Evolutionary conservation across 2,329 filamentous ascomycete genomes (phyloP), one percentile per base, ranked within the genome.

Genomic region (Akanthomyces muscarius): DNA sequence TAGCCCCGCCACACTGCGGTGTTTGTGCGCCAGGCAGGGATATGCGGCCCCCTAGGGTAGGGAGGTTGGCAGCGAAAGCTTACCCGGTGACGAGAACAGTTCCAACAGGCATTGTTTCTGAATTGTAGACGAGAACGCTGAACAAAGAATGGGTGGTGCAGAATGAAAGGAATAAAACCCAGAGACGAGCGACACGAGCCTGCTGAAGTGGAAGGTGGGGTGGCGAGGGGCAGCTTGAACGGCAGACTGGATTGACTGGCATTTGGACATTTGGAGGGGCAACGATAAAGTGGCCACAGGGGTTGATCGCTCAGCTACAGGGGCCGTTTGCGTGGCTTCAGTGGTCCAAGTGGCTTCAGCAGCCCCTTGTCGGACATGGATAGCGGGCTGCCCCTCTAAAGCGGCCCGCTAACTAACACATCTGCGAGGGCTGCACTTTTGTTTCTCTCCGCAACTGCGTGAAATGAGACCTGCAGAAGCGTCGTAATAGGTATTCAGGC

Each of bases 11-110:
- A 48, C 38, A 33, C 42, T 45, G 50, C 42, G 33, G 41, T 51
- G 21, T 36, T 52, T 53, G 25, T 14, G 21, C 25, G 33, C 28
- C 23, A 28, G 28, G 50, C 50, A 16, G 18, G 18, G 52, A 30
- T 14, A 23, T n/a, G 13, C 41, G 45, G 48, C 18, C n/a, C 47
- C 6, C 28, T 30, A 30, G 28, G 1, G 47, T 64, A 64, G 65
- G 70, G 70, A 23, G 36, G 25, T 4, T 11, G 14, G 3, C 16
- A 25, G 38, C 23, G 10, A 47, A 13, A 14, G 51, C 87, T 81
- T 87, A 97, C 93, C 93, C 93, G 72, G 93, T 93, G 75, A 97
- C 87, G 73, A 97, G 86, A 74, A 97, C 91, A 66, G 92, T 95
- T 81, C 92, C 91, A 69, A 90, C 84, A 75, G 89, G 79, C 91